Evolutionary conservation across 1,284 basidiomycete species (phyloP).

Genomic region (Cystobasidiaceae sp.): DNA sequence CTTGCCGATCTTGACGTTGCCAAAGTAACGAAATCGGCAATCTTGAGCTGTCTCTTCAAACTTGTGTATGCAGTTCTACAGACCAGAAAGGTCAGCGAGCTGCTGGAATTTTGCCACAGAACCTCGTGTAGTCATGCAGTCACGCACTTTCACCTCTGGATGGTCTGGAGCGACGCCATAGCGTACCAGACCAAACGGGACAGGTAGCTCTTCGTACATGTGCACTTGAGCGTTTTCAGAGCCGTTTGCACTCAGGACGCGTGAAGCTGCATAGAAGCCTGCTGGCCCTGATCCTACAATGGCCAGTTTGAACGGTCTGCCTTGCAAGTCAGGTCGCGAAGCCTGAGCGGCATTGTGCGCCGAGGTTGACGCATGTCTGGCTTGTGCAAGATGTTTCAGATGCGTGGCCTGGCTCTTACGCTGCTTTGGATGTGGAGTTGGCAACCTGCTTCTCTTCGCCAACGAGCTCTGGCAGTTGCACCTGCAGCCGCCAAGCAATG

Average conservation of each 20-base stretch:
- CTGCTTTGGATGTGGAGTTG: no score
- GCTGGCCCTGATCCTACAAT: slow-evolving; percentile 87
- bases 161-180: slow-evolving; percentile 99
- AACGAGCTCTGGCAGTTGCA: no score
- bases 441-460: no score
- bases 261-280: slow-evolving; percentile 86
- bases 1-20: slow-evolving; percentile 73
- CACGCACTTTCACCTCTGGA: slow-evolving; percentile 87
- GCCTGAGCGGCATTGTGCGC: no score
- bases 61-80: slow-evolving; percentile 91
- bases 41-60: slow-evolving; percentile 74
- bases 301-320: slow-evolving; percentile 58
- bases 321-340: no score
- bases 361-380: no score
- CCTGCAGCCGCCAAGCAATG: no score
- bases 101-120: no score
- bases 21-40: slow-evolving; percentile 78
- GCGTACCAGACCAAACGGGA: slow-evolving; percentile 88
- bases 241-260: slow-evolving; percentile 60
- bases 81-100: no score
- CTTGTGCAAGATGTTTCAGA: no score
- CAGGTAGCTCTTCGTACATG: slow-evolving; percentile 87
- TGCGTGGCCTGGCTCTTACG: no score
- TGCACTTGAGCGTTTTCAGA: slow-evolving; percentile 61
- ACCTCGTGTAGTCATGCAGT: no score